Evolutionary conservation across 192 early-diverging fungal species (phyloP).

Genomic region (Pilaira anomala): DNA sequence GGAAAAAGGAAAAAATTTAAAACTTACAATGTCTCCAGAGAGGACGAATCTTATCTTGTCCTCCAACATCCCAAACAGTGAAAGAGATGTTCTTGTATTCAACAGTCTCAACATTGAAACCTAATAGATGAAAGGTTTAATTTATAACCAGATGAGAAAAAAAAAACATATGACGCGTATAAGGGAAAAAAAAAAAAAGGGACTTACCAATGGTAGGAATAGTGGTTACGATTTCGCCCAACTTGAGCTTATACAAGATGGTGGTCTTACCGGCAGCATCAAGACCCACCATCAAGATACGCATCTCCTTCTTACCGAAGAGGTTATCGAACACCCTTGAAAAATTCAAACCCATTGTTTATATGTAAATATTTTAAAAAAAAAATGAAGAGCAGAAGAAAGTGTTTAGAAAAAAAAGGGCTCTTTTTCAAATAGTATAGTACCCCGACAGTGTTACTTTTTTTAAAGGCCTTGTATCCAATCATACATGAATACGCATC

Average conservation of each 20-base stretch:
- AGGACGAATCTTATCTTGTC: conserved; percentile 97
- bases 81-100: conserved; percentile 98
- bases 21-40: conserved; percentile 95
- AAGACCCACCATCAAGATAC: conserved; percentile 92
- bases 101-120: conserved; percentile 98
- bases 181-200: no score
- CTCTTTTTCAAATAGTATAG: background rate
- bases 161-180: background rate
- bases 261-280: conserved; percentile 98
- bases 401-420: background rate
- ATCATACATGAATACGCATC: no score
- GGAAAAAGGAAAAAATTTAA: no score
- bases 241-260: conserved; percentile 98
- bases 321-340: conserved; percentile 73
- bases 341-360: conserved; percentile 84
- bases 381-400: background rate
- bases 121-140: conserved; percentile 32
- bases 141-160: background rate
- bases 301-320: conserved; percentile 93
- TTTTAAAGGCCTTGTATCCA: no score
- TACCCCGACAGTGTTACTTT: no score
- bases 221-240: conserved; percentile 98
- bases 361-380: background rate
- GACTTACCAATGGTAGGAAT: conserved; percentile 96
- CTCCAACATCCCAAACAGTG: conserved; percentile 98